phyloP scores from a whole-genome alignment of 805 yeast genomes.

The Candida broadrunensis region DNA sequence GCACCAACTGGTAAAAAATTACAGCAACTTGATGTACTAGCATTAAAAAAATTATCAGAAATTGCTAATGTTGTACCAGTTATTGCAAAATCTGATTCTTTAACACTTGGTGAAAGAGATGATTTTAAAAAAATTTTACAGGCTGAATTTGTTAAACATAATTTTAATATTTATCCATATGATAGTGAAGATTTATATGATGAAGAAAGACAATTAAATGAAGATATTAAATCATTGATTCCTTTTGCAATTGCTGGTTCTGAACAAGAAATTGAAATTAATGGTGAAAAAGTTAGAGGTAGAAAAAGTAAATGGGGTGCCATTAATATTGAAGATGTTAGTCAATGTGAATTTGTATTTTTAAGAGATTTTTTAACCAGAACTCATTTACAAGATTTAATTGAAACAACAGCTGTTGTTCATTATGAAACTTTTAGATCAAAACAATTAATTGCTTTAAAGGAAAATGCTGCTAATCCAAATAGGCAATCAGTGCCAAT shows the following conservation, averaged over 20 bases:
- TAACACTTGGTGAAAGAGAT: constrained; percentile 82
- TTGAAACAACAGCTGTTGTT: constrained; percentile 81
- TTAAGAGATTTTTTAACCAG: constrained; percentile 91
- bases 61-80: constrained; percentile 93
- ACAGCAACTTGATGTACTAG: constrained; percentile 76
- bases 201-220: constrained; percentile 71
- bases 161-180: constrained; percentile 80
- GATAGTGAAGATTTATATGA: constrained; percentile 67
- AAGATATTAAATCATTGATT: constrained; percentile 66
- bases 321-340: constrained; percentile 88
- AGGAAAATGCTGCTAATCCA: constrained; percentile 73
- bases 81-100: constrained; percentile 89
- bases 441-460: constrained; percentile 88
- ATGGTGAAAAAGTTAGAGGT: constrained; percentile 82
- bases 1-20: constrained; percentile 89
- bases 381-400: constrained; percentile 93
- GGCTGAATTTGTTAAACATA: constrained; percentile 68
- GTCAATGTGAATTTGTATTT: constrained; percentile 93
- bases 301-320: constrained; percentile 94
- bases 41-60: constrained; percentile 80
- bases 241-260: constrained; percentile 97
- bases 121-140: constrained; percentile 75
- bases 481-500: constrained; percentile 26
- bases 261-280: constrained; percentile 68
- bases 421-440: constrained; percentile 94